Conservation (phyloP, 148 eudicot genomes). For the Diospyros lotus region DNA sequence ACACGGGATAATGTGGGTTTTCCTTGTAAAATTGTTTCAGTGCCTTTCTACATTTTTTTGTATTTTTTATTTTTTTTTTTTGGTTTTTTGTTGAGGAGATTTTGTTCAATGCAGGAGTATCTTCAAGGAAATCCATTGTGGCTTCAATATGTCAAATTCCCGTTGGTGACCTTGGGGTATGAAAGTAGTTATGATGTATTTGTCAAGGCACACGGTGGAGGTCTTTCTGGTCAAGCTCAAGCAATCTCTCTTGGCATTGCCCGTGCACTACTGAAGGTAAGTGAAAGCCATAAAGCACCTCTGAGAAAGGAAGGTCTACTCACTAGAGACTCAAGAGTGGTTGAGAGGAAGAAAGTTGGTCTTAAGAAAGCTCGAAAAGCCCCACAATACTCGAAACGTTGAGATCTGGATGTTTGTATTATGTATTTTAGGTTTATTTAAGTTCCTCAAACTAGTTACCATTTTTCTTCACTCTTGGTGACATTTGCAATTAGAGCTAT, state of each 20-base stretch:
- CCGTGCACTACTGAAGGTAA: constrained; percentile 83
- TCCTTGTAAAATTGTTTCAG: neutral
- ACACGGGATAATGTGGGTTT: too few relatives aligned
- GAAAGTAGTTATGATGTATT: constrained; percentile 82
- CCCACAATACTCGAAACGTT: constrained; percentile 95
- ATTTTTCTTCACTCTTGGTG: too few relatives aligned
- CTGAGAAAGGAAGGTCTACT: constrained; percentile 77
- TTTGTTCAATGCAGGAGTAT: constrained; percentile 60
- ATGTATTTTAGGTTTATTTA: too few relatives aligned
- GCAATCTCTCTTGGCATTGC: constrained; percentile 89
- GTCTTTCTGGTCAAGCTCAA: constrained; percentile 96
- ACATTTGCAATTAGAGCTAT: too few relatives aligned
- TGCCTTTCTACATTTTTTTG: neutral
- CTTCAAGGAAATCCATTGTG: constrained; percentile 94
- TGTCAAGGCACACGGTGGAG: constrained; percentile 95
- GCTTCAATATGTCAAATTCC: constrained; percentile 80
- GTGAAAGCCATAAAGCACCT: constrained; percentile 65
- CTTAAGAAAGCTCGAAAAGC: constrained; percentile 93
- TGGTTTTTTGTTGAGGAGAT: neutral
- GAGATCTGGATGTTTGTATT: constrained; percentile 25
- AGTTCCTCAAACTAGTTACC: too few relatives aligned
- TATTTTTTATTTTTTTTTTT: neutral
- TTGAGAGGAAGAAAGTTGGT: constrained; percentile 92
- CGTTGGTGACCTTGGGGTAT: constrained; percentile 65
- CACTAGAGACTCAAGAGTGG: constrained; percentile 86